Base-by-base conservation (phyloP, 345 rosid genomes). In the Dipteronia dyeriana region DNA sequence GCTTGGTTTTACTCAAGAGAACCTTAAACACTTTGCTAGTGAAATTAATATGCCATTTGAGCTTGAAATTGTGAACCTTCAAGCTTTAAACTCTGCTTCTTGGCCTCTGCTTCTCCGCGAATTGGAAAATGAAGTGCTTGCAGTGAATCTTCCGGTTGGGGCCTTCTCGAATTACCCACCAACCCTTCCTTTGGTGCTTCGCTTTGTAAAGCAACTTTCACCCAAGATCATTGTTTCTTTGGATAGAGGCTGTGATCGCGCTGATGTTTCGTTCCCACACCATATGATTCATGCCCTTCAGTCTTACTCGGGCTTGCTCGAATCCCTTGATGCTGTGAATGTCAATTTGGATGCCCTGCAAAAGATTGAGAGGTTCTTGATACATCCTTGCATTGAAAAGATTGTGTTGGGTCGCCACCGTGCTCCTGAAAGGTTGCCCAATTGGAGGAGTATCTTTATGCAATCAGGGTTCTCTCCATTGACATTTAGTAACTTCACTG, bases 321-420 rank as follows among this genome's bases (percentile, higher is more conserved):
- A 95, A 23, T 95, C 99, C 0, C 86, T 95, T 41, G 99, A 95
- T 75, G 95, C 98, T 70, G 92, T 86, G 63, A 95, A 90, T 79
- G 85, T 88, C 78, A 89, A 85, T 82, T 69, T 70, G 19, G 98
- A 95, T 74, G 86, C 86, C 9, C 78, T 90, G 87, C 90, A 91
- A 78, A 95, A 91, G 91, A 91, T 95, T 0, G 99, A 95, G 81
- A 91, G 84, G 88, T 90, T 90, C 70, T 82, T 91, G 74, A 81
- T 95, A 17, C 89, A 88, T 20, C 99, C 99, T 4, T 76, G 83
- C 29, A 91, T 95, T 11, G 93, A 89, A 71, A 93, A 85, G 64
- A 79, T 89, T 11, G 87, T 95, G 71, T 60, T 76, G 81, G 95
- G 94, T 41, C 90, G 96, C 17, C 89, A 86, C 38, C 86, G 82